Percentiles rank a stretch among this genome's conserved stretches.
Conservation (phyloP, 2,329 filamentous ascomycete species). For the Fusarium setosum region DNA sequence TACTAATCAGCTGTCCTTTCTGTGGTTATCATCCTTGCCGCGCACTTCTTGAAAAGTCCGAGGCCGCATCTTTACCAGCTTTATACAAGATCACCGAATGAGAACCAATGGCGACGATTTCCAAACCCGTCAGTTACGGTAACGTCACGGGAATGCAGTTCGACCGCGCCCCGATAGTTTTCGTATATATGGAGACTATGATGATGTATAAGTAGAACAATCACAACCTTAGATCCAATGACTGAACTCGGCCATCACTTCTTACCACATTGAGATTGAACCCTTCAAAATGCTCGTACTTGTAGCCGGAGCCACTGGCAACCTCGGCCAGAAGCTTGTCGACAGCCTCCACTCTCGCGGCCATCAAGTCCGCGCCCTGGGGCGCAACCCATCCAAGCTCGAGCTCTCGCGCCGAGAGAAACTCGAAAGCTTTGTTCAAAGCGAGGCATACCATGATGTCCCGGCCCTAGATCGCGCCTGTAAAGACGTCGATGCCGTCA, state of each 20-base stretch:
- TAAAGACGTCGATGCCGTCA: conserved; percentile 49
- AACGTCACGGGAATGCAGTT: too few species aligned
- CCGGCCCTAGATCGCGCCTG: conserved; percentile 46
- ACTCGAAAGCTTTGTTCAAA: conserved; percentile 44
- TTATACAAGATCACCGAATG: too few species aligned
- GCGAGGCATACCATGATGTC: conserved; percentile 42
- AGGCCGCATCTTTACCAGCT: neutral
- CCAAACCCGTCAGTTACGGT: too few species aligned
- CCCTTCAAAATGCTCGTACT: conserved; percentile 48
- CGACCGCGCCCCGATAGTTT: too few species aligned
- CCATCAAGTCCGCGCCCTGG: conserved; percentile 49
- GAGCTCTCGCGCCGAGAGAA: conserved; percentile 8
- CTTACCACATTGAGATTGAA: neutral
- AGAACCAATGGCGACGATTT: too few species aligned
- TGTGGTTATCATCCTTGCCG: neutral
- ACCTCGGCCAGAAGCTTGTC: conserved; percentile 46
- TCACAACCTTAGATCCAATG: neutral
- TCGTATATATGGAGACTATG: too few species aligned
- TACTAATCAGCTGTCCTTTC: neutral
- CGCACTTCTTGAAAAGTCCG: neutral
- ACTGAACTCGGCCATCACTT: neutral
- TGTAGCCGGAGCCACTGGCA: conserved; percentile 51
- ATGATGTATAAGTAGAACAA: too few species aligned
- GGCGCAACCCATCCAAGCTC: conserved; percentile 46
- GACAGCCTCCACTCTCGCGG: conserved; percentile 39